Evolutionary conservation across 139 green algal genomes (phyloP), one percentile per base, ranked within the genome.

Genomic region (Astrephomene gubernaculifera): DNA sequence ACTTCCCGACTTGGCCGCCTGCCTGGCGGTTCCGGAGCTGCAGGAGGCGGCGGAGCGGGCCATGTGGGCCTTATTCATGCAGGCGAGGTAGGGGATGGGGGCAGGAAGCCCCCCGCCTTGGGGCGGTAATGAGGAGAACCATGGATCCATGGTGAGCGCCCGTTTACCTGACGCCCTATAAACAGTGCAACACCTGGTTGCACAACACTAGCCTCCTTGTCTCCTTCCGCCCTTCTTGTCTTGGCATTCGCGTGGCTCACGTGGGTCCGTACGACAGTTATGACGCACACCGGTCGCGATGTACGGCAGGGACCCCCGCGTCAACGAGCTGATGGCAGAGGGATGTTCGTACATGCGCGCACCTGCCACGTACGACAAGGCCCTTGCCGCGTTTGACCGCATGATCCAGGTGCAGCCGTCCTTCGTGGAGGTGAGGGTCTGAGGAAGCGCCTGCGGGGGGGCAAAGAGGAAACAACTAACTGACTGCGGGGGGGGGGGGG

Each of bases 11-110:
- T 81, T 95, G 44, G 87, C 87, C 0, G 33, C 63, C 3, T 76
- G 53, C 54, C 84, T 95, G 64, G 43, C 63, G 19, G 78, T 90
- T 6, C 36, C 31, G 14, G 80, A 67, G n/a, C 38, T 93, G 38
- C 38, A 74, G 33, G 86, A 89, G 2, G 83, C 76, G 1, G 89
- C 87, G 10, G 68, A 91, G 36, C 67, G 79, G 25, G 89, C 91
- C 17, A 88, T 95, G 79, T 95, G 92, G 93, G 57, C 61, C 10
- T 78, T 93, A 22, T 92, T 90, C 75, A 92, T 94, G 90, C 54
- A 41, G 70, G 14, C 27, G n/a, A 78, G 35, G 79, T 71, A 24
- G 25, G 61, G n/a, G n/a, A n/a, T n/a, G n/a, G n/a, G n/a, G n/a
- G n/a, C n/a, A n/a, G n/a, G n/a, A n/a, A n/a, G n/a, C n/a, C n/a